A percentile compares a stretch with the other conserved stretches of the same genome.
These are phyloP conservation scores for Torulaspora delbrueckii DNA, from an alignment of 805 yeast species.

Conservation along the genomic window DNA sequence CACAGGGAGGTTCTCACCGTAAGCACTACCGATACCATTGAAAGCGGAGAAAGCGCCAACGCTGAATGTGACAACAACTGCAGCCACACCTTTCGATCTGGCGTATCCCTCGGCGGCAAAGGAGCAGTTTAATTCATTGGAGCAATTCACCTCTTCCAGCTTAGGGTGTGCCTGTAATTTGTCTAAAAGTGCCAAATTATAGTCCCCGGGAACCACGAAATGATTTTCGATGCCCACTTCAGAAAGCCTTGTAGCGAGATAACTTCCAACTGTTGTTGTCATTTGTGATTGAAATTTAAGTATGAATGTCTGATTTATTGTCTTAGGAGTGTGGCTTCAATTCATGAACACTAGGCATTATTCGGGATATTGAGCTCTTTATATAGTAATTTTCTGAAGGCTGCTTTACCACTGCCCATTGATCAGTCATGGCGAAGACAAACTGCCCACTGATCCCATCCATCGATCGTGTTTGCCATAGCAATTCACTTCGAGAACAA, in stretches of 20 bases:
- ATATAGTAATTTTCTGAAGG: background rate
- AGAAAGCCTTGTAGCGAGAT: background rate
- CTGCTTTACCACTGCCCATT: background rate
- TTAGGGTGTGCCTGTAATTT: conserved; percentile 2
- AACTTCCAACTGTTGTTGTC: background rate
- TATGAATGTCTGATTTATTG: background rate
- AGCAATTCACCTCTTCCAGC: conserved; percentile 2
- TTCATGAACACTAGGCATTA: background rate
- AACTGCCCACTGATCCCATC: background rate
- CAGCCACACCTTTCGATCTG: background rate
- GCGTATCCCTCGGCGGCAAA: conserved; percentile 1
- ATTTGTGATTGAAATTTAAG: background rate
- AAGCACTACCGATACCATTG: conserved; percentile 1
- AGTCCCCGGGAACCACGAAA: conserved; percentile 4
- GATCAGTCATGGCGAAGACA: background rate
- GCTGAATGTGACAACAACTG: conserved; percentile 2
- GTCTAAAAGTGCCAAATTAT: conserved; percentile 1
- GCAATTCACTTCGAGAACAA: background rate
- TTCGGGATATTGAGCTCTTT: background rate
- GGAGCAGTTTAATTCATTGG: background rate
- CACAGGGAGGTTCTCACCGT: conserved; percentile 2
- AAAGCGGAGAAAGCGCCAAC: conserved; percentile 4
- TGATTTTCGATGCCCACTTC: conserved; percentile 1
- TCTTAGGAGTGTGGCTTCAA: background rate
- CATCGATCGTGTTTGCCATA: background rate